Base-by-base conservation (phyloP, 2,329 filamentous ascomycete genomes). In the Rhynchosporium agropyri region DNA sequence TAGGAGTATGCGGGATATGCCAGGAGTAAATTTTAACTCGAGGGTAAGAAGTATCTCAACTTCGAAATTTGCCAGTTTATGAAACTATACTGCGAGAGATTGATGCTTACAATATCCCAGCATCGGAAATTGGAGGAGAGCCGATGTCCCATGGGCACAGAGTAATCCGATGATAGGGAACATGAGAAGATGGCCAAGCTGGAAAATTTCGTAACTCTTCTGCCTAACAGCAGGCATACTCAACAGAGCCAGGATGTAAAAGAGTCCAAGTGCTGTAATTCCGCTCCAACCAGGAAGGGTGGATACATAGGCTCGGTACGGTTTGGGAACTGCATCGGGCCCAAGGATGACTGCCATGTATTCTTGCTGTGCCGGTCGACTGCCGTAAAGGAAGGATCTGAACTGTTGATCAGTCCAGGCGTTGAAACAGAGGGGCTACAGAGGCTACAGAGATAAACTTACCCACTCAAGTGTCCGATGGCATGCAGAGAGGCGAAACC, bases 141-240 rank as follows among this genome's bases (percentile, higher is more conserved):
- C 77, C 0, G 77, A 75, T 0, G 81, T 81, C 0, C 83, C 84
- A 66, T 86, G 84, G 0, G 81, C 82, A 71, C 80, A 81, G 68
- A 85, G 77, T 0, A 85, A 74, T 0, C 79, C 83, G 33, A 86
- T 80, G 26, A 86, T 81, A 8, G 83, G 83, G 48, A 81, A 85
- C 81, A 85, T 84, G 43, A 86, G 77, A 6, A 85, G 65, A 65
- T 86, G 83, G 0, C 79, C 81, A 0, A 84, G 74, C 66, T 86
- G 83, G 65, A 86, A 86, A 26, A 84, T 67, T 66, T 86, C 81
- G 58, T 85, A 85, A 65, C 78, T 83, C 77, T 79, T 79, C 13
- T 75, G 78, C 0, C 83, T 76, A 0, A 85, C 75, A 36, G 75
- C 76, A 0, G 83, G 83, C 65, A 83, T 79, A 61, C 81, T 83